Base-by-base conservation (phyloP, 2,329 filamentous ascomycete species). In the Colletotrichum sp. region DNA sequence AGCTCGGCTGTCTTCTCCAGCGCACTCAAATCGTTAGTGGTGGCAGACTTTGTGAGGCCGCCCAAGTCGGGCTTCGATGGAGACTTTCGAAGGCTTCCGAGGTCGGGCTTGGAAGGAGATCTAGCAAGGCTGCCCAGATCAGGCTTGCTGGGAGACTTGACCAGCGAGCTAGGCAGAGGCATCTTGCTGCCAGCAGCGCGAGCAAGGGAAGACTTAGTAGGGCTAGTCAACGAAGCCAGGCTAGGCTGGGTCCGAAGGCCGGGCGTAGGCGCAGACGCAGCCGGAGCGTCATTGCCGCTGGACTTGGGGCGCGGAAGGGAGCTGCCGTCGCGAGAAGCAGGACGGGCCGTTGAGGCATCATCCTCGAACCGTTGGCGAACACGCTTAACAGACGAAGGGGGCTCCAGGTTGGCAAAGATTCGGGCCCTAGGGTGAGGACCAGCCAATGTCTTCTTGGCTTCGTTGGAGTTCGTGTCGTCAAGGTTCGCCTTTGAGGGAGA, bases 161-260 rank as follows among this genome's bases (percentile, higher is more conserved):
- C 69, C 54, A 76, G 66, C 80, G 90, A 87, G 21, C 85, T 87
- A 27, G 85, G 85, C 67, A 87, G 89, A 58, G 89, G 84, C 9
- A 87, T 85, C 79, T 90, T 91, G 67, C 85, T 84, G 76, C 87
- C 91, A 69, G 88, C 84, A 61, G 88, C 84, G 57, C 93, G 91
- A 38, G 92, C 90, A 66, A 94, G 82, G 1, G 94, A 95, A 9
- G 94, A 87, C 81, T 95, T 95, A 11, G 94, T 97, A 0, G 95
- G 95, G 8, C 94, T 97, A 82, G 92, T 90, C 34, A 96, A 85
- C 73, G 87, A 91, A 75, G 87, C 86, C 73, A 87, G 83, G 75
- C 89, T 87, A 11, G 88, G 84, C 69, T 88, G 85, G 1, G 87
- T 83, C 31, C 86, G 86, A 27, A 87, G 79, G 18, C 80, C 78